Percentiles rank a stretch among this genome's conserved stretches.
These are phyloP conservation scores for Thuja plicata DNA, from an alignment of 83 land plant genomes.

Conservation along the genomic window DNA sequence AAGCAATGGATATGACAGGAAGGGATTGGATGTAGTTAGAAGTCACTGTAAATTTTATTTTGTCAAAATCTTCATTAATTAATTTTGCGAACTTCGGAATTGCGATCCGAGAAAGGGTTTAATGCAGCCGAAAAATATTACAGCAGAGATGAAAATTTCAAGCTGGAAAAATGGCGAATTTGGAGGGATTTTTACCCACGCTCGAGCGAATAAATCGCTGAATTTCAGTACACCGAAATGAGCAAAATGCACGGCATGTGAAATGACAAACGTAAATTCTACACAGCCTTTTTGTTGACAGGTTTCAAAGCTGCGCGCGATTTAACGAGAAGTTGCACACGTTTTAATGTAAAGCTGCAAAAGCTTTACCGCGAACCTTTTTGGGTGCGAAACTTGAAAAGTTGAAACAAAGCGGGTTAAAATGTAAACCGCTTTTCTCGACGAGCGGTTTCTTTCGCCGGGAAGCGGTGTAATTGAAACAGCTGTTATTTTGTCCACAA, in stretches of 20 bases:
- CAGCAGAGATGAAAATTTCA: background rate
- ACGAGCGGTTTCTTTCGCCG: background rate
- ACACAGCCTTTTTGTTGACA: background rate
- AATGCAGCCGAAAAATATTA: background rate
- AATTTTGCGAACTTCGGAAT: background rate
- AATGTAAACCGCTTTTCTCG: background rate
- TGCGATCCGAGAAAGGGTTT: background rate
- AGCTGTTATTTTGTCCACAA: background rate
- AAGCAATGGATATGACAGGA: background rate
- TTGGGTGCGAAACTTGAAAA: background rate
- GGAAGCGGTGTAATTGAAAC: background rate
- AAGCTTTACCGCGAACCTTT: background rate
- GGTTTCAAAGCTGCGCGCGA: background rate
- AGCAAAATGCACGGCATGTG: background rate
- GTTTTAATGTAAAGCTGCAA: background rate
- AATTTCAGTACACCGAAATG: background rate
- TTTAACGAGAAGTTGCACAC: background rate
- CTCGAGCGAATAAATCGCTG: constrained; percentile 1
- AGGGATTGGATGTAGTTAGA: background rate
- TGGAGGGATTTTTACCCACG: background rate
- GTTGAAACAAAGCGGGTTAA: background rate
- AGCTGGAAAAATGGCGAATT: background rate
- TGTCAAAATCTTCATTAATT: background rate
- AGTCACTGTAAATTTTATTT: background rate
- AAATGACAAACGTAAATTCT: background rate